A percentile compares a stretch with the other conserved stretches of the same genome.
Conservation (phyloP, 805 yeast genomes). For the Cyberlindnera maritima region DNA sequence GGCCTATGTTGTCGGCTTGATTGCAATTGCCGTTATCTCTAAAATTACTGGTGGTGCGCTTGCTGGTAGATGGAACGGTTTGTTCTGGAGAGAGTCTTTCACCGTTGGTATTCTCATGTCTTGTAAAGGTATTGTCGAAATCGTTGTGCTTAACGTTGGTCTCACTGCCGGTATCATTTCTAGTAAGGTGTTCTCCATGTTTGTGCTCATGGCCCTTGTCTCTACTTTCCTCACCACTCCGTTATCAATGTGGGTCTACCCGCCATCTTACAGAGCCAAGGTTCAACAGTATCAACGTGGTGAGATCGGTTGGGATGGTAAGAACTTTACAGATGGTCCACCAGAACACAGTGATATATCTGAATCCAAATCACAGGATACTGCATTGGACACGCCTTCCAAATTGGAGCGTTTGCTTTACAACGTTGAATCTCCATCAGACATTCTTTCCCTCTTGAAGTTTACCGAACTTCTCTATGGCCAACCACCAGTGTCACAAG, state of each 20-base stretch:
- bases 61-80: conserved; percentile 59
- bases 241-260: conserved; percentile 58
- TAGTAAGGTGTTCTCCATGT: conserved; percentile 70
- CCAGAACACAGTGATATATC: conserved; percentile 10
- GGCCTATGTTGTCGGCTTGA: conserved; percentile 72
- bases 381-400: conserved; percentile 12
- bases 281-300: conserved; percentile 33
- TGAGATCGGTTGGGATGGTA: conserved; percentile 32
- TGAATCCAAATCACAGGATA: conserved; percentile 8
- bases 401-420: conserved; percentile 22
- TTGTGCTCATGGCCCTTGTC: conserved; percentile 76
- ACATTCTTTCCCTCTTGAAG: conserved; percentile 23
- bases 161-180: conserved; percentile 66
- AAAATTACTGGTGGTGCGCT: conserved; percentile 66
- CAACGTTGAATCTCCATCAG: conserved; percentile 25
- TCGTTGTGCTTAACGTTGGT: conserved; percentile 75
- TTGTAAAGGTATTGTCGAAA: conserved; percentile 85
- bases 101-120: conserved; percentile 83
- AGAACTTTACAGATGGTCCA: conserved; percentile 18
- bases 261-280: conserved; percentile 55
- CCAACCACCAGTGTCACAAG: conserved; percentile 19
- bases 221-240: conserved; percentile 83
- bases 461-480: conserved; percentile 27
- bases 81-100: conserved; percentile 69
- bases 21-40: conserved; percentile 63